Evolutionary conservation across 345 rosid genomes (phyloP), one percentile per base, ranked within the genome.

Genomic region (Eucalyptus cloeziana): DNA sequence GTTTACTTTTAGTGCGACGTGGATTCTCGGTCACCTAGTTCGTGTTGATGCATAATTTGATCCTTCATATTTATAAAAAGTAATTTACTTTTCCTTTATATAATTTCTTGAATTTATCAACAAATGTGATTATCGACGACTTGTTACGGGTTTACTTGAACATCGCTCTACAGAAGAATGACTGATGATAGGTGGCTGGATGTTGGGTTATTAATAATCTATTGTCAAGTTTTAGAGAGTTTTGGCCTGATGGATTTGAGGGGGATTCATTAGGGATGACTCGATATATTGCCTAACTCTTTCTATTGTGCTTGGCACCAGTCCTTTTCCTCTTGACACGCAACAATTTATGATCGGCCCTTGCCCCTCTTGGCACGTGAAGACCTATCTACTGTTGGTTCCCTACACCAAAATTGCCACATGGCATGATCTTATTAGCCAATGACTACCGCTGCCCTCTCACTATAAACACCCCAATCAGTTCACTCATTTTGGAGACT

Each of bases 261-360:
- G 15, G 5, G 33, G 5, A 64, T 64, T 64, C 9, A 7, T 64
- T 13, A 64, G 37, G 1, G 0, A 14, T 64, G 37, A n/a, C 37
- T 64, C 3, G 37, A 16, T 16, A n/a, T n/a, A 64, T 13, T 64
- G 19, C 76, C 3, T 14, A n/a, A n/a, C 10, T n/a, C 1, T 64
- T 64, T n/a, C 37, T 64, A n/a, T 4, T 64, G 37, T n/a, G 76
- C 17, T 64, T n/a, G 8, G 3, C 16, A 4, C 4, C 0, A 1
- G 37, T 16, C 17, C 17, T 7, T 1, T 1, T 13, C 37, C 37
- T 64, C 76, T 64, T 64, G 76, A 64, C 37, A 27, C 15, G 15
- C 15, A 6, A 64, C 19, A 64, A n/a, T 1, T 64, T 64, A 64
- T 14, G 76, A 64, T n/a, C 1, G 0, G 37, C 19, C 10, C 0